Evolutionary conservation across 2,329 filamentous ascomycete genomes (phyloP).

Genomic region (Dactylellina parvicollis): DNA sequence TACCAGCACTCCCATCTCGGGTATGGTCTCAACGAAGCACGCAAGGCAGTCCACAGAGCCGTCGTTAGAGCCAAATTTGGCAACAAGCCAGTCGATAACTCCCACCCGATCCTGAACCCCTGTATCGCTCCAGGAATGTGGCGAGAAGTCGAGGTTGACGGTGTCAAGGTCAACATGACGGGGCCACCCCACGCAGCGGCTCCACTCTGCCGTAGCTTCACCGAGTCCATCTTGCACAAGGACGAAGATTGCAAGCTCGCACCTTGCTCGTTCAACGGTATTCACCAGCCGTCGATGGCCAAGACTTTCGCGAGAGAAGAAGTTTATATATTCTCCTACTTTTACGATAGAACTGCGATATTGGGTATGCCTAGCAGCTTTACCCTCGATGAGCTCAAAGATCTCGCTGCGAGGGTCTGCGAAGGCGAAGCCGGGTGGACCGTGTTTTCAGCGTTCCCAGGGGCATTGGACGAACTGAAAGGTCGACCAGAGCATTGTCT

Average conservation of each 20-base stretch:
- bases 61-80: conserved; percentile 77
- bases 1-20: conserved; percentile 99
- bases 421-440: conserved; percentile 74
- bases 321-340: conserved; percentile 96
- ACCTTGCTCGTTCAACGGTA: conserved; percentile 98
- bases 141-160: conserved; percentile 75
- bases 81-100: conserved; percentile 68
- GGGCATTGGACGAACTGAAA: conserved; percentile 80
- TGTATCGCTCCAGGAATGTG: conserved; percentile 85
- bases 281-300: conserved; percentile 89
- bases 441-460: conserved; percentile 78
- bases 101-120: conserved; percentile 77
- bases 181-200: conserved; percentile 79
- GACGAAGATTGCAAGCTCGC: conserved; percentile 80
- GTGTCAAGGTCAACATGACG: conserved; percentile 81
- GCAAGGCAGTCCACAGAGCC: conserved; percentile 81
- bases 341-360: conserved; percentile 92
- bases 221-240: conserved; percentile 91
- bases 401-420: conserved; percentile 85
- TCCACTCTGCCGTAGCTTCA: conserved; percentile 86
- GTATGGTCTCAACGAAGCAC: conserved; percentile 94
- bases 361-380: conserved; percentile 99
- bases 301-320: conserved; percentile 94
- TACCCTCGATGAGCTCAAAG: conserved; percentile 87
- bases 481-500: conserved; percentile 90